Percentiles rank a stretch among this genome's conserved stretches.
phyloP scores from a whole-genome alignment of 805 yeast genomes.

The Saccharomyces eubayanus region DNA sequence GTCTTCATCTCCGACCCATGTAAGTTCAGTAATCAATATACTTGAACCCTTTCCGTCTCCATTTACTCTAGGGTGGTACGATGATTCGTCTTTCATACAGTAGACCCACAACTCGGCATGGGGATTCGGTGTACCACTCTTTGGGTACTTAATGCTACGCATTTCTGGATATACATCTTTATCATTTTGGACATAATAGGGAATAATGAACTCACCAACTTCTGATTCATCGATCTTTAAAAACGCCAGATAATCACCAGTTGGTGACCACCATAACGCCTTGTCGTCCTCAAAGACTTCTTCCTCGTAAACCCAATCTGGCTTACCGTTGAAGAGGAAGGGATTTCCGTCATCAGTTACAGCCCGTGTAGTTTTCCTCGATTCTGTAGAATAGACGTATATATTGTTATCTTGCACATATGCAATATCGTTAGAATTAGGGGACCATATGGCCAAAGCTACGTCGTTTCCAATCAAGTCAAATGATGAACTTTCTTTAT shows the following conservation, averaged over 20 bases:
- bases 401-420: constrained; percentile 64
- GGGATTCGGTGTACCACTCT: constrained; percentile 76
- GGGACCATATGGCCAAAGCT: constrained; percentile 61
- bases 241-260: constrained; percentile 55
- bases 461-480: constrained; percentile 27
- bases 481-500: constrained; percentile 24
- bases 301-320: constrained; percentile 84
- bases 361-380: constrained; percentile 21
- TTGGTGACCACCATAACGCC: constrained; percentile 67
- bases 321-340: constrained; percentile 53
- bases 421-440: constrained; percentile 56
- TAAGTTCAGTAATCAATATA: constrained; percentile 54
- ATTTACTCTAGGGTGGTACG: constrained; percentile 38
- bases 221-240: constrained; percentile 62
- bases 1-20: constrained; percentile 55
- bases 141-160: constrained; percentile 65
- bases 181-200: constrained; percentile 58
- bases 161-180: constrained; percentile 53
- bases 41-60: constrained; percentile 32
- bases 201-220: constrained; percentile 66
- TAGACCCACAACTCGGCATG: constrained; percentile 46
- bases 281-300: constrained; percentile 54
- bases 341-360: constrained; percentile 41
- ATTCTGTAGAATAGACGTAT: constrained; percentile 40
- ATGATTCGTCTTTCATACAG: constrained; percentile 26